Evolutionary conservation across 176 grass and related monocot species (phyloP), one percentile per base, ranked within the genome.

Genomic region (Juncus effusus): DNA sequence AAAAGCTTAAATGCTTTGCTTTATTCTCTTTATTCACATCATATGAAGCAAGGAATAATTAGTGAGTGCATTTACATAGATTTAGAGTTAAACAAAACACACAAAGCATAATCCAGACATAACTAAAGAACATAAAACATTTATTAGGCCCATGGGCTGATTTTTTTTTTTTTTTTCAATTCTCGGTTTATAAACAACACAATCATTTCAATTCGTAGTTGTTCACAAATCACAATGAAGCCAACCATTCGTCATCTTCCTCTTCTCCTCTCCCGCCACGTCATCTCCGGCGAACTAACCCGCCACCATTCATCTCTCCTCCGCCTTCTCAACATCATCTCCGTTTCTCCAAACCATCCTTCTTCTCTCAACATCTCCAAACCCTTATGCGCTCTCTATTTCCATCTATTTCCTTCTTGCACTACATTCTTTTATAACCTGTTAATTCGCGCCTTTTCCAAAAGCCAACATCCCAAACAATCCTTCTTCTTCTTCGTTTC

Each of bases 381-480:
- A 16, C 12, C 73, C 6, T 68, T 88, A 63, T 82, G 67, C 44
- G 63, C 28, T 51, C 36, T 80, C 38, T 85, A 85, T 61, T 94
- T 94, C 73, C 85, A 76, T 44, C 76, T 64, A 60, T 85, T 82
- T 67, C 85, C 85, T 10, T 74, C 79, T 75, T 88, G 75, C 16
- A 5, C 75, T 61, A 82, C 73, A 42, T 89, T 88, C 82, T 74
- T 94, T 70, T 67, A 85, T 63, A 89, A 89, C 82, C 63, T 88
- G 53, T 75, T 94, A 64, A 85, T 94, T 70, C 79, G 64, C 7
- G 76, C 89, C 53, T 82, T 62, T 51, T 67, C 76, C 38, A 10
- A 59, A 8, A 85, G 78, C 54, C 10, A 51, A 0, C 73, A 37
- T 64, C 64, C 77, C 7, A 59, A 68, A 41, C 36, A 78, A 37